Percentiles rank a stretch among this genome's conserved stretches.
Evolutionary conservation across 306 rosid genomes (phyloP).

Genomic region (Vachellia pachyceras): DNA sequence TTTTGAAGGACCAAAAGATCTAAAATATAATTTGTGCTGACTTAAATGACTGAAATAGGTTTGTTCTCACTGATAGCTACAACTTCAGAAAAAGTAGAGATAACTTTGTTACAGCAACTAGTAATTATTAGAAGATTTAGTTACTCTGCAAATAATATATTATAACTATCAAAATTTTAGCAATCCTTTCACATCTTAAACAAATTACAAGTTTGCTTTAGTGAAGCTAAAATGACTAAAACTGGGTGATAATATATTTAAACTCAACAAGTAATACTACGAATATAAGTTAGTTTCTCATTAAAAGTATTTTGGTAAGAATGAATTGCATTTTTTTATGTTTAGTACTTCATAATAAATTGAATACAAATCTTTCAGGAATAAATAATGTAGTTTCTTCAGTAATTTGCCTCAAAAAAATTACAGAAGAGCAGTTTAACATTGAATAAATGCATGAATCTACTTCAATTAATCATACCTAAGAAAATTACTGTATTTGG

Average conservation of each 20-base stretch:
- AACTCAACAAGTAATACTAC: not conserved
- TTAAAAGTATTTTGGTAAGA: not conserved
- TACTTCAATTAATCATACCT: not conserved
- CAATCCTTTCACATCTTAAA: not conserved
- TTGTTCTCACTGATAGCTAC: not conserved
- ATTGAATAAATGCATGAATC: constrained; percentile 13
- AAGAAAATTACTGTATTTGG: not conserved
- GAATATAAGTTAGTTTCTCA: not conserved
- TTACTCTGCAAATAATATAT: not conserved
- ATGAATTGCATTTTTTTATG: not conserved
- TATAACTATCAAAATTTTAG: not conserved
- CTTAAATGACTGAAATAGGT: not conserved
- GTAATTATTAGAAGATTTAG: not conserved
- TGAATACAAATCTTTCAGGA: not conserved
- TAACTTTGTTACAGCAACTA: not conserved
- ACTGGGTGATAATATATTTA: not conserved
- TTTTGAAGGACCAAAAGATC: not conserved
- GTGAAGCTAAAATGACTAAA: not conserved
- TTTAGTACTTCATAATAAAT: not conserved
- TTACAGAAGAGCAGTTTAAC: not conserved
- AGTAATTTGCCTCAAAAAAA: not conserved
- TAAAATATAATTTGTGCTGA: not conserved
- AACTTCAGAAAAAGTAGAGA: not conserved
- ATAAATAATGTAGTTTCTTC: not conserved
- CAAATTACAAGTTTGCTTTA: not conserved